Evolutionary conservation across 441 rosid species (phyloP).

Genomic region (Euphorbia corollata): DNA sequence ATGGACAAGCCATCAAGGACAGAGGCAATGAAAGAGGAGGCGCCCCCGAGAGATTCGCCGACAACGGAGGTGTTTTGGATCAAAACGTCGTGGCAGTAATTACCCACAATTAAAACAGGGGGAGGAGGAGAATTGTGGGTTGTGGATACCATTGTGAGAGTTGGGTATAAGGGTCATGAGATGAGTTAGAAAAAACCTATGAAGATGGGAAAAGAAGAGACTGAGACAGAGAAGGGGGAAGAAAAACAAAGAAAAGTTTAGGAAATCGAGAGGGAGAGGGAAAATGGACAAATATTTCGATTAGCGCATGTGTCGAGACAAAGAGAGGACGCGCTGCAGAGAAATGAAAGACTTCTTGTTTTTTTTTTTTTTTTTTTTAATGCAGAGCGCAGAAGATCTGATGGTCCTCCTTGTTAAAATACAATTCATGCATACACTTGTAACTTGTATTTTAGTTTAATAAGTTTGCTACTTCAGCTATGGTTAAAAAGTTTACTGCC

Average conservation of each 20-base stretch:
- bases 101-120: constrained; percentile 69
- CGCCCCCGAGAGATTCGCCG: constrained; percentile 95
- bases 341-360: neutral
- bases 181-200: neutral
- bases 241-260: neutral
- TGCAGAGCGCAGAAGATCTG: neutral
- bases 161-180: constrained; percentile 30
- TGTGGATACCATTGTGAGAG: constrained; percentile 29
- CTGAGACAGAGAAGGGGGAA: neutral
- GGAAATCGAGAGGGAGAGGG: neutral
- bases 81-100: constrained; percentile 81
- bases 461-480: no score
- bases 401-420: neutral
- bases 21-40: constrained; percentile 66
- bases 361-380: neutral
- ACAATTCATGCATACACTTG: neutral
- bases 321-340: constrained; percentile 14
- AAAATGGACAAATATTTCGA: neutral
- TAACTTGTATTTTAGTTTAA: no score
- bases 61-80: constrained; percentile 42
- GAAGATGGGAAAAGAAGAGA: neutral
- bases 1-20: constrained; percentile 51
- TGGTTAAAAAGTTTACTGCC: no score
- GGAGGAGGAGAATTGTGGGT: constrained; percentile 14
- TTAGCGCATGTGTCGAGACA: constrained; percentile 9